Evolutionary conservation across 2,329 filamentous ascomycete species (phyloP).

Genomic region (Phaeosphaeriaceae sp.): DNA sequence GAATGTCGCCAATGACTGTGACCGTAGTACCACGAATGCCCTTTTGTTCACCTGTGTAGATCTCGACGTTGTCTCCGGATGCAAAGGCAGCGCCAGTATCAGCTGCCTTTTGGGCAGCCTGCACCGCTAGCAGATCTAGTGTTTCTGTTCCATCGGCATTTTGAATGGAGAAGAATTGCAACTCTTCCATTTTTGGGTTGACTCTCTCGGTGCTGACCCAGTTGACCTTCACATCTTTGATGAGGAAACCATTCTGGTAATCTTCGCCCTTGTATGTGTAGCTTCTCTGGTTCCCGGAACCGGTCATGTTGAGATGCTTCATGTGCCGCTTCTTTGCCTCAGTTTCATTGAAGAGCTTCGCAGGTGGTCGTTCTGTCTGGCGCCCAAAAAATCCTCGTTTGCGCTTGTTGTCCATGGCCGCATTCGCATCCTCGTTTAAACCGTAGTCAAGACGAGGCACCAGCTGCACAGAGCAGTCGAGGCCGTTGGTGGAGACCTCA

Average conservation of each 20-base stretch:
- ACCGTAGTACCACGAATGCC: slow-evolving; percentile 86
- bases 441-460: slow-evolving; percentile 94
- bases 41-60: slow-evolving; percentile 93
- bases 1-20: slow-evolving; percentile 88
- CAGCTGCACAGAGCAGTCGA: slow-evolving; percentile 84
- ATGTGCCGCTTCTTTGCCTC: slow-evolving; percentile 90
- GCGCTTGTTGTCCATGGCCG: slow-evolving; percentile 67
- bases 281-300: slow-evolving; percentile 66
- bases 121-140: slow-evolving; percentile 87
- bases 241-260: slow-evolving; percentile 89
- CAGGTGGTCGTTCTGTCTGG: slow-evolving; percentile 75
- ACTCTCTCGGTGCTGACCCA: slow-evolving; percentile 86
- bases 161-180: slow-evolving; percentile 89
- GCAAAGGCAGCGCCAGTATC: slow-evolving; percentile 83
- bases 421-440: slow-evolving; percentile 75
- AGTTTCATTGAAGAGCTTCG: slow-evolving; percentile 88
- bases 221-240: slow-evolving; percentile 93
- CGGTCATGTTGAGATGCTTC: slow-evolving; percentile 62
- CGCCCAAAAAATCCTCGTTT: slow-evolving; percentile 67
- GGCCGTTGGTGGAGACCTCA: slow-evolving; percentile 89
- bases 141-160: slow-evolving; percentile 93
- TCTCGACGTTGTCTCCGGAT: slow-evolving; percentile 93
- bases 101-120: slow-evolving; percentile 85
- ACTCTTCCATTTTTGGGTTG: slow-evolving; percentile 91
- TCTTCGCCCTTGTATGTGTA: slow-evolving; percentile 89